A percentile compares a stretch with the other conserved stretches of the same genome.
Evolutionary conservation across 164 flowering plant genomes (phyloP).

Genomic region (Piper longum): DNA sequence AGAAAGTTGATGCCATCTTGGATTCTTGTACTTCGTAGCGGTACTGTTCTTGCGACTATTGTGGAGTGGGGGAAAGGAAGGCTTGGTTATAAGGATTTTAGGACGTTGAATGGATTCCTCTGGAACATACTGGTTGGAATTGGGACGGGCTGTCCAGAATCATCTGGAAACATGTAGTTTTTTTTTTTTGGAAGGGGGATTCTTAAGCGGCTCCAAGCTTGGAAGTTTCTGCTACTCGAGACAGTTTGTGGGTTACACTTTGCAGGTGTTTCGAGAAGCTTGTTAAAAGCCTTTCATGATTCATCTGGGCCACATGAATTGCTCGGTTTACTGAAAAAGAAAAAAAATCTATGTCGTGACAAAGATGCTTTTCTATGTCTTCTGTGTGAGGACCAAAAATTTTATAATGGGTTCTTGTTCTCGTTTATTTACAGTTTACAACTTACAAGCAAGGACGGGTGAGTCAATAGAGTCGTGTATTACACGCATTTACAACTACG

Average conservation of each 20-base stretch:
- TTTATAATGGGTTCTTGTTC: too few relatives aligned
- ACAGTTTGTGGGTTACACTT: too few relatives aligned
- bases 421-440: not conserved
- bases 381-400: too few relatives aligned
- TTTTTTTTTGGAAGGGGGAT: too few relatives aligned
- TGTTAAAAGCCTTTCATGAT: too few relatives aligned
- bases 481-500: not conserved
- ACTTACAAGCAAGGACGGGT: not conserved
- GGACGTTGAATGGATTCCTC: constrained; percentile 6
- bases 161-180: not conserved
- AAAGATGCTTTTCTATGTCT: too few relatives aligned
- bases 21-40: not conserved
- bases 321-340: too few relatives aligned
- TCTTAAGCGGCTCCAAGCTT: too few relatives aligned
- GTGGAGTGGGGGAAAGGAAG: not conserved
- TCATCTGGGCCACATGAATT: too few relatives aligned
- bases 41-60: not conserved
- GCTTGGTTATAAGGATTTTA: constrained; percentile 1
- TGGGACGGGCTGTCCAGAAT: not conserved
- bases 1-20: constrained; percentile 20
- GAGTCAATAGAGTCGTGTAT: not conserved
- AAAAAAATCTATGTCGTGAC: too few relatives aligned
- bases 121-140: constrained; percentile 1
- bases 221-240: too few relatives aligned
- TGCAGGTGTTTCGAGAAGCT: too few relatives aligned